Evolutionary conservation across 345 rosid genomes (phyloP).

Genomic region (Zanthoxylum bungeanum): DNA sequence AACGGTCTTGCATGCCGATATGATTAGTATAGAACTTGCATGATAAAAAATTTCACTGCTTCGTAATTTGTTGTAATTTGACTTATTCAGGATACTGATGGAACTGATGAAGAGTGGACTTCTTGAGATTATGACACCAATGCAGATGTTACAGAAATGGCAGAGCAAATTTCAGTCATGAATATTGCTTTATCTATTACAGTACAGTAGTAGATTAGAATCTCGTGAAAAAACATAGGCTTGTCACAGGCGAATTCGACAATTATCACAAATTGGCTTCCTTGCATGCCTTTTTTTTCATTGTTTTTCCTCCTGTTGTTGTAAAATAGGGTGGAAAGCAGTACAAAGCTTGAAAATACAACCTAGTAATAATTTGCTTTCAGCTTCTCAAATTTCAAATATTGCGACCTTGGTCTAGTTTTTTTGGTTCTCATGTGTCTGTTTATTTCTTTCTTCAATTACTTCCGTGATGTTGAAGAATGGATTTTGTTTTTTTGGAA

Average conservation of each 20-base stretch:
- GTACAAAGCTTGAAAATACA: background rate
- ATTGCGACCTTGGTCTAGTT: background rate
- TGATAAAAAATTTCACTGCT: background rate
- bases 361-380: background rate
- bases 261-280: background rate
- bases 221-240: background rate
- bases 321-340: background rate
- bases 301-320: background rate
- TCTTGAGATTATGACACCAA: conserved; percentile 22
- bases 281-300: background rate
- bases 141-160: background rate
- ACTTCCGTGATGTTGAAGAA: too few species aligned
- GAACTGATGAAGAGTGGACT: conserved; percentile 53
- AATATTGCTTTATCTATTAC: background rate
- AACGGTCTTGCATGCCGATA: background rate
- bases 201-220: background rate
- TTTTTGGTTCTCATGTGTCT: background rate
- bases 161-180: background rate
- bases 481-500: background rate
- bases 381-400: background rate
- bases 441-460: background rate
- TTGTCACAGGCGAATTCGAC: background rate
- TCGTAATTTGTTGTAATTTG: background rate
- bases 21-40: background rate
- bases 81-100: conserved; percentile 44